phyloP scores from a whole-genome alignment of 1,284 basidiomycete genomes.

The Pseudozyma sp. region DNA sequence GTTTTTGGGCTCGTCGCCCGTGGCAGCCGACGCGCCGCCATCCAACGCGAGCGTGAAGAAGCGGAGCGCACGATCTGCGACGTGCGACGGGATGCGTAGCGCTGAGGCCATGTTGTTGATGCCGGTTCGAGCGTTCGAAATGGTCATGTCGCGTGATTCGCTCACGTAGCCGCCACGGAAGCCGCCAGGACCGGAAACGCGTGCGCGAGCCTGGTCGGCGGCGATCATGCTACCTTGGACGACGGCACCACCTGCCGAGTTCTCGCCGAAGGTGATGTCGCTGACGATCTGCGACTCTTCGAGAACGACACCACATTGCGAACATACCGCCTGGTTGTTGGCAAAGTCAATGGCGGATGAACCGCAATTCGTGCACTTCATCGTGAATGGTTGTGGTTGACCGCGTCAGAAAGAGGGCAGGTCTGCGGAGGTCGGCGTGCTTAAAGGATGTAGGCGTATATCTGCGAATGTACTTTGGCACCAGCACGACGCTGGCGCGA shows the following conservation, averaged over 20 bases:
- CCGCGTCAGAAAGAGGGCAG: not conserved
- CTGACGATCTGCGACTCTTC: conserved; percentile 95
- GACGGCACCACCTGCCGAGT: conserved; percentile 88
- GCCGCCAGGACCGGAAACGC: conserved; percentile 62
- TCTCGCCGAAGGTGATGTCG: conserved; percentile 93
- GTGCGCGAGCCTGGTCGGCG: conserved; percentile 78
- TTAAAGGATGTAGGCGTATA: too few relatives aligned
- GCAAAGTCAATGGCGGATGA: conserved; percentile 60
- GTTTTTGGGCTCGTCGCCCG: conserved; percentile 62
- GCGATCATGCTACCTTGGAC: conserved; percentile 95
- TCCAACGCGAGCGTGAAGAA: conserved; percentile 93
- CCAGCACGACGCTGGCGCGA: not conserved
- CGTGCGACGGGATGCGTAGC: conserved; percentile 81
- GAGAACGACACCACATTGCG: conserved; percentile 74
- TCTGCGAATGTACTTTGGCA: not conserved
- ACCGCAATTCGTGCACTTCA: conserved; percentile 64
- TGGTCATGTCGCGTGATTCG: conserved; percentile 80
- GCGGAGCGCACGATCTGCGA: conserved; percentile 83
- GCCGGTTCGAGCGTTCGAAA: conserved; percentile 84
- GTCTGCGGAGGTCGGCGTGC: not conserved
- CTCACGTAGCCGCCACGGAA: conserved; percentile 64
- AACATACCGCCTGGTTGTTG: conserved; percentile 61
- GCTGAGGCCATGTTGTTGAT: conserved; percentile 84
- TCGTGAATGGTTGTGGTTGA: conserved; percentile 8
- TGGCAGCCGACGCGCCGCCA: conserved; percentile 71